Evolutionary conservation across 805 yeast genomes (phyloP).

Genomic region (Yamadazyma takamatsuzukensis): DNA sequence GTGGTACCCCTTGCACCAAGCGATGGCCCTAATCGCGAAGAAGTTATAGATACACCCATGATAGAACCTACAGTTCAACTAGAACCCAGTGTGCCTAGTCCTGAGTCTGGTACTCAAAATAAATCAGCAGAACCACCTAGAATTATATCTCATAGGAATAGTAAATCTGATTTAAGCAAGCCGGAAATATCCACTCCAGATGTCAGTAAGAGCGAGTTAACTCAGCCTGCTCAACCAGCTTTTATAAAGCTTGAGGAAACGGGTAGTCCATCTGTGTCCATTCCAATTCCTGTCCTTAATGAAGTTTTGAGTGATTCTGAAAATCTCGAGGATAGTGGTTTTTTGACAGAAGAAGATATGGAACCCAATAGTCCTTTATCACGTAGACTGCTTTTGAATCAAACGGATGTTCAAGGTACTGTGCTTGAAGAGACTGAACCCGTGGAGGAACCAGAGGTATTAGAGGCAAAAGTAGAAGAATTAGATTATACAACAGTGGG

Average conservation of each 20-base stretch:
- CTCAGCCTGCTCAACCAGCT: background rate
- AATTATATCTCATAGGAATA: slow-evolving; percentile 1
- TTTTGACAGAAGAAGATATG: slow-evolving; percentile 5
- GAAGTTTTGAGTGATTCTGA: slow-evolving; percentile 8
- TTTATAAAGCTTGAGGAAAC: background rate
- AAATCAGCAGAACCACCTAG: slow-evolving; percentile 2
- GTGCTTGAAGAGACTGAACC: too few species aligned
- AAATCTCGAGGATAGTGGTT: slow-evolving; percentile 6
- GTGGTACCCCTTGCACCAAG: background rate
- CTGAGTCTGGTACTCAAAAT: background rate
- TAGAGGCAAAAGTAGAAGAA: too few species aligned
- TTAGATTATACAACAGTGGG: too few species aligned
- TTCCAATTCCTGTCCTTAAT: slow-evolving; percentile 10
- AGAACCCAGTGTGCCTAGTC: background rate
- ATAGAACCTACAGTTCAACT: slow-evolving; percentile 5
- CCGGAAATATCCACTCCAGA: slow-evolving; percentile 2
- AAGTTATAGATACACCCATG: slow-evolving; percentile 1
- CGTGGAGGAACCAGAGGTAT: too few species aligned
- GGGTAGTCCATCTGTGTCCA: background rate
- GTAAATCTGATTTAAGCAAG: slow-evolving; percentile 6
- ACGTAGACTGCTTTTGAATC: slow-evolving; percentile 7
- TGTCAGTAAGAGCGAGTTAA: background rate
- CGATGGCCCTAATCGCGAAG: background rate
- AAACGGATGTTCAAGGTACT: too few species aligned
- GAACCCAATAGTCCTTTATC: slow-evolving; percentile 8